A percentile compares a stretch with the other conserved stretches of the same genome.
Evolutionary conservation across 1,284 basidiomycete species (phyloP).

Genomic region (Tranzscheliella williamsii): DNA sequence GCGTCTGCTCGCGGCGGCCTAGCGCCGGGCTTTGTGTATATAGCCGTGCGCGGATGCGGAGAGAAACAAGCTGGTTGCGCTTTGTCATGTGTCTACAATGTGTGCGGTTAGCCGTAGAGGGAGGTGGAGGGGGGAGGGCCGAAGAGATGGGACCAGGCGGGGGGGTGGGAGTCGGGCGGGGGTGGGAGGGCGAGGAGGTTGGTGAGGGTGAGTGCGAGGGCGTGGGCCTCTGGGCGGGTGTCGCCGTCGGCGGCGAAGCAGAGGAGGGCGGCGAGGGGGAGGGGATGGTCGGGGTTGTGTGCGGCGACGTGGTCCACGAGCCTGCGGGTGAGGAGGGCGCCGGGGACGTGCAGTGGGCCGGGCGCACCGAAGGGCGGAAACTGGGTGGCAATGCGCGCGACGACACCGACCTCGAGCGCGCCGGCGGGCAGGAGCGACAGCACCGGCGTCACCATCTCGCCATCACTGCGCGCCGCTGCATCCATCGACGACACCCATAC

Average conservation of each 20-base stretch:
- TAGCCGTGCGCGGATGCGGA: not conserved
- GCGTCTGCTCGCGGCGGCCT: slow-evolving; percentile 37
- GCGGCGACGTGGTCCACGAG: slow-evolving; percentile 9
- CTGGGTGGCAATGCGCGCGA: too few relatives aligned
- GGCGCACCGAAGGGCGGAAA: slow-evolving; percentile 8
- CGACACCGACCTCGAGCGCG: too few relatives aligned
- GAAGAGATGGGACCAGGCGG: slow-evolving; percentile 20
- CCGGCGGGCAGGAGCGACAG: slow-evolving; percentile 16
- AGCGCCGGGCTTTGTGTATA: too few relatives aligned
- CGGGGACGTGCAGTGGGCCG: slow-evolving; percentile 35
- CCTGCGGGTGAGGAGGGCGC: slow-evolving; percentile 20
- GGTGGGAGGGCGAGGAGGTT: slow-evolving; percentile 2
- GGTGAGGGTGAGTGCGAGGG: slow-evolving; percentile 9
- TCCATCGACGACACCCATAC: slow-evolving; percentile 39
- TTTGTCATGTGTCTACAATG: not conserved
- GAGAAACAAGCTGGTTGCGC: not conserved
- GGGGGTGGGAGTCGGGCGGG: not conserved
- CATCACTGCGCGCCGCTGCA: slow-evolving; percentile 41
- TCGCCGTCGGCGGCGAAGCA: slow-evolving; percentile 53
- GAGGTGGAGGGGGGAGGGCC: slow-evolving; percentile 7
- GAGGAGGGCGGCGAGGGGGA: slow-evolving; percentile 21
- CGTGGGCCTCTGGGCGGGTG: slow-evolving; percentile 48
- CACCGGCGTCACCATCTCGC: slow-evolving; percentile 29
- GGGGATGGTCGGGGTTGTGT: not conserved
- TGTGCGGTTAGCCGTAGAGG: slow-evolving; percentile 19